These are phyloP conservation scores for Pythium dissimile DNA, from an alignment of 352 stramenopile species.

Conservation along the genomic window DNA sequence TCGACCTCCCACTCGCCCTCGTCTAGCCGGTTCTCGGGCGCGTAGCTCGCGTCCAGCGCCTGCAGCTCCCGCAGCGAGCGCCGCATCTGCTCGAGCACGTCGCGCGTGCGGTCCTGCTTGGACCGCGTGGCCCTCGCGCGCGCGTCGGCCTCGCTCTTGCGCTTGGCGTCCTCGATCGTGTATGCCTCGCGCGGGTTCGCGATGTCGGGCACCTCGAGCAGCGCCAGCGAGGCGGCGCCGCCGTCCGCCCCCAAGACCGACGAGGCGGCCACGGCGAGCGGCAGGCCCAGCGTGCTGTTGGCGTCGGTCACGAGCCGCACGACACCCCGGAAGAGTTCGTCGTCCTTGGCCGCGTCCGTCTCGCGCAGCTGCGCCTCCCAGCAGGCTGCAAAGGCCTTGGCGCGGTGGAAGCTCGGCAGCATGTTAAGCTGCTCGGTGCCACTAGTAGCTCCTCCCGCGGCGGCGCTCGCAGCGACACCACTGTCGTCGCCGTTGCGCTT, in stretches of 20 bases:
- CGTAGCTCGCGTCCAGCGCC: constrained; percentile 49
- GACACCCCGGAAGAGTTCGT: constrained; percentile 52
- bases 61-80: constrained; percentile 71
- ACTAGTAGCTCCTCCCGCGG: not conserved
- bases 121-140: constrained; percentile 46
- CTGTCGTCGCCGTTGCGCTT: constrained; percentile 43
- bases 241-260: no score
- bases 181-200: constrained; percentile 71
- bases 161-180: constrained; percentile 91
- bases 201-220: constrained; percentile 71
- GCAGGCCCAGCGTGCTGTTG: constrained; percentile 33
- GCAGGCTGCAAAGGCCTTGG: constrained; percentile 67
- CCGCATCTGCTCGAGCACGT: constrained; percentile 81
- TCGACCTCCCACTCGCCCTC: constrained; percentile 87
- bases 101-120: constrained; percentile 87
- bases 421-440: constrained; percentile 43
- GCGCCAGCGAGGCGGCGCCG: no score
- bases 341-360: constrained; percentile 31
- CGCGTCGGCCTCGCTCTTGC: constrained; percentile 88
- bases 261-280: constrained; percentile 8
- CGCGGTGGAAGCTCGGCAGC: constrained; percentile 64
- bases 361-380: constrained; percentile 44
- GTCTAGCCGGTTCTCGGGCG: constrained; percentile 53
- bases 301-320: constrained; percentile 38
- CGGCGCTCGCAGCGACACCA: constrained; percentile 12